These are phyloP conservation scores for Sphagnum magellanicum DNA, from an alignment of 228 moss, liverwort and hornwort genomes.

Conservation along the genomic window DNA sequence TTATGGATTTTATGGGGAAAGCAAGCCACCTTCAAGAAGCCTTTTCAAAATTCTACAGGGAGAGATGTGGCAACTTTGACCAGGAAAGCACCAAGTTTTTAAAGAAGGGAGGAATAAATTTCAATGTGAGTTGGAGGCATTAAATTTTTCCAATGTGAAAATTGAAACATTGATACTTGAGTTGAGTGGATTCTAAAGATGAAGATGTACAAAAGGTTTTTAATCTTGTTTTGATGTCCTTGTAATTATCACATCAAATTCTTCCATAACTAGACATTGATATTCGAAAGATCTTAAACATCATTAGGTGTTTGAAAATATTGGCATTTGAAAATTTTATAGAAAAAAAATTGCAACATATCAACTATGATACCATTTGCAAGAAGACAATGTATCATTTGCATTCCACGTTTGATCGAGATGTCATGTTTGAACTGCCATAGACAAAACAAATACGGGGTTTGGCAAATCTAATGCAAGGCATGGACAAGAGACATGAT, in stretches of 20 bases:
- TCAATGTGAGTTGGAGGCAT: neutral
- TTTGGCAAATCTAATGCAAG: neutral
- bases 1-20: neutral
- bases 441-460: neutral
- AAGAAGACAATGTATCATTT: neutral
- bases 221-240: neutral
- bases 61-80: neutral
- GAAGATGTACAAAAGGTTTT: neutral
- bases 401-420: neutral
- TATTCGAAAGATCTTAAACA: neutral
- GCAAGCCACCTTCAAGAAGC: neutral
- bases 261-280: neutral
- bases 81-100: neutral
- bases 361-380: neutral
- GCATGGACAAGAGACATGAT: slow-evolving; percentile 1
- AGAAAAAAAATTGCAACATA: neutral
- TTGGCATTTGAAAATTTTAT: neutral
- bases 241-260: neutral
- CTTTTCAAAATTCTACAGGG: neutral
- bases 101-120: neutral
- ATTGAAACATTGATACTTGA: neutral
- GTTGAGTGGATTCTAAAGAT: neutral
- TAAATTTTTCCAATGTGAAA: neutral
- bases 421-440: neutral
- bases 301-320: neutral